Evolutionary conservation across 306 rosid genomes (phyloP), one percentile per base, ranked within the genome.

Genomic region (Ochetophila trinervis): DNA sequence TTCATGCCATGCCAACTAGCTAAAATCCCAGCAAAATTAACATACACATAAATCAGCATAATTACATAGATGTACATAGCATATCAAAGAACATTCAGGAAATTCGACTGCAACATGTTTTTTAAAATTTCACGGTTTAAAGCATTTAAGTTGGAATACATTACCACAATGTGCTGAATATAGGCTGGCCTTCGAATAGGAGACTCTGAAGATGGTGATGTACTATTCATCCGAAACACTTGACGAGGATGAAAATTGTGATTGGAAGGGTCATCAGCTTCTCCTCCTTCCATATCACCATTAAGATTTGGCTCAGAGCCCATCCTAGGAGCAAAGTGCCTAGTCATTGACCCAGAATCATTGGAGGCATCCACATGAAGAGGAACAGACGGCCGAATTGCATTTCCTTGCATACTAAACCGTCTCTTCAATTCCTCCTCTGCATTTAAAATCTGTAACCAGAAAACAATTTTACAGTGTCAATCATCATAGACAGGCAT

Each of bases 341-440:
- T 84, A 49, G 71, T 82, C 79, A 84, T 76, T 17, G 94, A 90
- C 36, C 90, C 91, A 9, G 69, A 64, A 54, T 90, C 99, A 67
- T 76, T 80, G 60, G 85, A 78, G 34, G 80, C 89, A 54, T 89
- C 97, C 57, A 63, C 77, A 72, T 82, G 95, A 76, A 67, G 85
- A 1, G 82, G 81, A 77, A 54, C 80, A 2, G 88, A 62, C 5
- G 91, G 84, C 51, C 85, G 86, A 78, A 45, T 53, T 0, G 69
- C 69, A 61, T 59, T 72, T 60, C 82, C 93, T 84, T 84, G 93
- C 73, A 66, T 51, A 63, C 72, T 79, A 53, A 48, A 81, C 51
- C 91, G 84, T 60, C 97, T 81, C 80, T 88, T 88, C 13, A 94
- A 71, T 74, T 90, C 99, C 80, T 93, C 99, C 82, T 94, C 99